A percentile compares a stretch with the other conserved stretches of the same genome.
Conservation (phyloP, 257 asterid species). For the Paulownia fortunei region DNA sequence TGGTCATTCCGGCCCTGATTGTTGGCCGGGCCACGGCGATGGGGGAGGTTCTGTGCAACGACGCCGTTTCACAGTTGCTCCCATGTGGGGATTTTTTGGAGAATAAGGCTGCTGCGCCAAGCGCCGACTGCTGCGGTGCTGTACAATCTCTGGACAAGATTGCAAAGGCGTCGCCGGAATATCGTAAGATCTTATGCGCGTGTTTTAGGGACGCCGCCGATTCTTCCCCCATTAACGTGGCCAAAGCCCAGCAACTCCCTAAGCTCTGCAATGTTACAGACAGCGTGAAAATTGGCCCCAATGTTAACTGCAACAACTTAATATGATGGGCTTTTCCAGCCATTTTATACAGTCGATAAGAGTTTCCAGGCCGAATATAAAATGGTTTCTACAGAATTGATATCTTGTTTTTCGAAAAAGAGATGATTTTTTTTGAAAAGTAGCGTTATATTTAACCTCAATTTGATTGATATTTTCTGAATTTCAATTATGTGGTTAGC, state of each 20-base stretch:
- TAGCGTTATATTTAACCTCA: too few species aligned
- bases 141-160: not conserved
- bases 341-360: too few species aligned
- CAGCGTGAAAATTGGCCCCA: not conserved
- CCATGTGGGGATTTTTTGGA: slow-evolving; percentile 4
- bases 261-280: slow-evolving; percentile 4
- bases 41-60: not conserved
- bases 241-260: not conserved
- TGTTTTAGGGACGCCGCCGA: not conserved
- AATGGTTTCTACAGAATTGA: too few species aligned
- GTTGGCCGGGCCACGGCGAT: not conserved
- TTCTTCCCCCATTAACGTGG: not conserved
- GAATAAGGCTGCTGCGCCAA: not conserved
- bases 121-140: slow-evolving; percentile 20
- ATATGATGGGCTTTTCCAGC: not conserved
- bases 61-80: slow-evolving; percentile 1
- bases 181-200: not conserved
- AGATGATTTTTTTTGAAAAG: too few species aligned
- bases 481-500: too few species aligned
- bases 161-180: not conserved
- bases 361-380: too few species aligned
- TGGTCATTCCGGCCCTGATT: not conserved
- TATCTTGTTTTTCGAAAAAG: too few species aligned
- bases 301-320: not conserved
- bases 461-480: too few species aligned